A percentile compares a stretch with the other conserved stretches of the same genome.
phyloP scores from a whole-genome alignment of 768 basidiomycete species.

The Boletus sensibilis region DNA sequence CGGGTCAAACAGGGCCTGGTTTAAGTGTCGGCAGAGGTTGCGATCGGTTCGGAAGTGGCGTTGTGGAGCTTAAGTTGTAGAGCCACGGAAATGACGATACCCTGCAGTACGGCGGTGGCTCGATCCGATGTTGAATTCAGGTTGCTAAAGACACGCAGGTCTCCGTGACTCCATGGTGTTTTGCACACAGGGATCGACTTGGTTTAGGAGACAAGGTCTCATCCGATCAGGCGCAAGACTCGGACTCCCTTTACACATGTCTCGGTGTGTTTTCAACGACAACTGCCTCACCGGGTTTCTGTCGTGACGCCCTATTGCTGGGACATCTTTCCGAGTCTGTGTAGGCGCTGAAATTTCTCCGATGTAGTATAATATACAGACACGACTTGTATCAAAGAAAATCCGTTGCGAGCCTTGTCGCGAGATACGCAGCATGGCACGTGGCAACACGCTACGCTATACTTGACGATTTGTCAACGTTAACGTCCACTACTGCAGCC shows the following conservation, averaged over 20 bases:
- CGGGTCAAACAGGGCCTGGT: neutral
- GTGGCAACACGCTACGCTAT: neutral
- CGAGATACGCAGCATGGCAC: constrained; percentile 9
- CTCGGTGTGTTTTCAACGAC: neutral
- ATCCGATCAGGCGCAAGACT: neutral
- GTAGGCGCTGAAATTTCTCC: neutral
- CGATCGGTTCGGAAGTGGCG: neutral
- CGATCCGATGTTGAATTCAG: too few relatives aligned
- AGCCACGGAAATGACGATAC: neutral
- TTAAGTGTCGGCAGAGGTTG: neutral
- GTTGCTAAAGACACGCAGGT: too few relatives aligned
- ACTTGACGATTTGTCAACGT: neutral
- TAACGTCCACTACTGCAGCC: neutral
- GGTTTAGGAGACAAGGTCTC: neutral
- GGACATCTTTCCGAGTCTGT: neutral
- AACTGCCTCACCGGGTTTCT: neutral
- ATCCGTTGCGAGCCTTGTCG: neutral
- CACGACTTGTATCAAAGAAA: neutral
- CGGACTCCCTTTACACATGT: neutral
- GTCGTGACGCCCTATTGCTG: neutral
- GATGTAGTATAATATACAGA: neutral
- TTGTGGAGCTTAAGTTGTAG: neutral
- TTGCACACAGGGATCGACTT: neutral
- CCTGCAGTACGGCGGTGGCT: too few relatives aligned
- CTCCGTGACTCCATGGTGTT: too few relatives aligned